Evolutionary conservation across 805 yeast species (phyloP).

Genomic region (Priceomyces haplophilus): DNA sequence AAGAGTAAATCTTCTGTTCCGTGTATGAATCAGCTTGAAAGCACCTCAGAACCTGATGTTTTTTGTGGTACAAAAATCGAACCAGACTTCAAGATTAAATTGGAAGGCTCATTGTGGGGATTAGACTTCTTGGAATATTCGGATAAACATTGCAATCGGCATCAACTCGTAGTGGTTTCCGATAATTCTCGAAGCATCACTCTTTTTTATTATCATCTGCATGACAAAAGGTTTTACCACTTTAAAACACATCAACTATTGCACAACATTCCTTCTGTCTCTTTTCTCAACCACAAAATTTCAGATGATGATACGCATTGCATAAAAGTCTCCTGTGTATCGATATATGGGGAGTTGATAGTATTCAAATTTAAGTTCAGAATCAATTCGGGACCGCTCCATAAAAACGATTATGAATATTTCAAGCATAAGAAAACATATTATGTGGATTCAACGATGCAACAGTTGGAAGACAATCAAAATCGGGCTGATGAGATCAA

Average conservation of each 20-base stretch:
- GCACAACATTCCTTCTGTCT: slow-evolving; percentile 56
- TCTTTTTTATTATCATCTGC: slow-evolving; percentile 32
- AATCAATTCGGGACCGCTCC: slow-evolving; percentile 25
- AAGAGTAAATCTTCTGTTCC: slow-evolving; percentile 4
- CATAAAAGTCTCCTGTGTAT: slow-evolving; percentile 33
- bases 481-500: slow-evolving; percentile 5
- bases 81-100: slow-evolving; percentile 27
- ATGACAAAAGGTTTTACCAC: slow-evolving; percentile 25
- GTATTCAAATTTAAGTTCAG: slow-evolving; percentile 34
- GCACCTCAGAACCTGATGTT: slow-evolving; percentile 7
- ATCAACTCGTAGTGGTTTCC: slow-evolving; percentile 44
- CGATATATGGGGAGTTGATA: slow-evolving; percentile 48
- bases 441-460: slow-evolving; percentile 28
- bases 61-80: slow-evolving; percentile 19
- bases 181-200: slow-evolving; percentile 53
- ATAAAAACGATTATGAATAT: slow-evolving; percentile 12
- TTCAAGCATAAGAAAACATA: slow-evolving; percentile 11
- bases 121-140: slow-evolving; percentile 39
- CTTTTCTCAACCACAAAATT: slow-evolving; percentile 27
- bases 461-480: slow-evolving; percentile 18
- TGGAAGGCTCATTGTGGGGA: slow-evolving; percentile 61
- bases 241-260: slow-evolving; percentile 41
- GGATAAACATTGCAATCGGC: slow-evolving; percentile 15
- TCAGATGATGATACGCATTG: slow-evolving; percentile 16
- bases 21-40: slow-evolving; percentile 8